Base-by-base conservation (phyloP, 192 early-diverging fungal species). In the Powellomyces hirtus region DNA sequence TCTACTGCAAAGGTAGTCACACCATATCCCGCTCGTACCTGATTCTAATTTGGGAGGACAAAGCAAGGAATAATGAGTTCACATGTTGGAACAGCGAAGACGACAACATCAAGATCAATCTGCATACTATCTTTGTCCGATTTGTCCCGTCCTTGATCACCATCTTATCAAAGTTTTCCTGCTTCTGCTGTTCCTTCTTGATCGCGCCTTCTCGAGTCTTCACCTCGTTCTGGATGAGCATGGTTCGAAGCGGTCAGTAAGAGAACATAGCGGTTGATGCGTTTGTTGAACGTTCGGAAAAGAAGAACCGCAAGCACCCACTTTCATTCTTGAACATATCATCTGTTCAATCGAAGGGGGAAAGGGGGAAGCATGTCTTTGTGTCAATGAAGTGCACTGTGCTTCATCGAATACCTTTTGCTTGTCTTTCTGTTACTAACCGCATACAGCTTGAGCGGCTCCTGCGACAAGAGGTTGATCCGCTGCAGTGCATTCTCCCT, bases 91-190 rank as follows among this genome's bases (percentile, higher is more conserved):
- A n/a, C n/a, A n/a, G n/a, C n/a, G n/a, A n/a, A n/a, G n/a, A n/a
- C n/a, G n/a, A 13, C 22, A 18, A 1, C 49, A 33, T 6, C 24
- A 13, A 73, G 34, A 1, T 2, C 53, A 16, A 53, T 50, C 7
- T 16, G 58, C 66, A 27, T 71, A 69, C 70, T 22, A 77, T 66
- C 68, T 68, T 73, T 36, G 68, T 68, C 35, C 67, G 8, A 53
- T 79, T 79, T 46, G 50, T 57, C 3, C 68, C 66, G 8, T 76
- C 78, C 71, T 76, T 72, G 34, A 72, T 66, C 49, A 73, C 40
- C 29, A 38, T 31, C 36, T 55, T 56, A 55, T 66, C 52, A 27
- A 66, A 57, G 22, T 53, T 57, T 33, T 66, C 50, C 51, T 66
- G 46, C 51, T 66, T 66, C 35, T 66, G 68, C 34, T 61, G 53